A percentile compares a stretch with the other conserved stretches of the same genome.
These are phyloP conservation scores for Penicillium silybi DNA, from an alignment of 495 filamentous ascomycete species.

Conservation along the genomic window DNA sequence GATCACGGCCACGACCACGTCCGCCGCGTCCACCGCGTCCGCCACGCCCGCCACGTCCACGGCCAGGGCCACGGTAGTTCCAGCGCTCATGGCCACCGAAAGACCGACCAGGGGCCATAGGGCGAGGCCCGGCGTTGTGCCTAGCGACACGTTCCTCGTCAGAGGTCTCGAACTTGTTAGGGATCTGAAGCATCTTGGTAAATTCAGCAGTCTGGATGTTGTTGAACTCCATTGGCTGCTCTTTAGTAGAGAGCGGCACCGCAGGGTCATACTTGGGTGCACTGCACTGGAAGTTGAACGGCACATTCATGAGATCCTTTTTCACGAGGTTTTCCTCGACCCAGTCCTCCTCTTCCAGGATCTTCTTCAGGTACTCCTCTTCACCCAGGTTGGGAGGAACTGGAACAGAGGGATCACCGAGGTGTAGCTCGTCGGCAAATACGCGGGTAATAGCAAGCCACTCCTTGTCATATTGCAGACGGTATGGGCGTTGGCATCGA, in stretches of 20 bases:
- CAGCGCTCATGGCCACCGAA: not conserved
- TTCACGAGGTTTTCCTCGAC: conserved; percentile 67
- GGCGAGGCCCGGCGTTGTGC: conserved; percentile 30
- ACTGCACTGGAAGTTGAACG: conserved; percentile 70
- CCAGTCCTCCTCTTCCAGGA: conserved; percentile 67
- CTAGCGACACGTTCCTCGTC: conserved; percentile 63
- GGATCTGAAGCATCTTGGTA: conserved; percentile 71
- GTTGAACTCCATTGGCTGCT: conserved; percentile 68
- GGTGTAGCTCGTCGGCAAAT: conserved; percentile 57
- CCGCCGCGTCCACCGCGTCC: conserved; percentile 18
- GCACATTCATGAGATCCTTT: conserved; percentile 57
- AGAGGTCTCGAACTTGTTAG: conserved; percentile 68
- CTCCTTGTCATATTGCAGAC: conserved; percentile 81
- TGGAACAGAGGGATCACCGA: conserved; percentile 52
- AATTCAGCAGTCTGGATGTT: conserved; percentile 78
- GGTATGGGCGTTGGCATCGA: conserved; percentile 26
- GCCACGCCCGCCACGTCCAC: conserved; percentile 16
- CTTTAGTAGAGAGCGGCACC: conserved; percentile 29
- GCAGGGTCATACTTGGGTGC: conserved; percentile 63
- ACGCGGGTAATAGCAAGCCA: conserved; percentile 91
- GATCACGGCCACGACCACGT: conserved; percentile 20
- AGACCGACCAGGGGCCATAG: conserved; percentile 4
- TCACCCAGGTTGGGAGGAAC: conserved; percentile 58
- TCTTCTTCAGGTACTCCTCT: conserved; percentile 55
- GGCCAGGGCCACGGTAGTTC: conserved; percentile 12